Conservation (phyloP, 129 eudicot species). For the Artemisia annua region DNA sequence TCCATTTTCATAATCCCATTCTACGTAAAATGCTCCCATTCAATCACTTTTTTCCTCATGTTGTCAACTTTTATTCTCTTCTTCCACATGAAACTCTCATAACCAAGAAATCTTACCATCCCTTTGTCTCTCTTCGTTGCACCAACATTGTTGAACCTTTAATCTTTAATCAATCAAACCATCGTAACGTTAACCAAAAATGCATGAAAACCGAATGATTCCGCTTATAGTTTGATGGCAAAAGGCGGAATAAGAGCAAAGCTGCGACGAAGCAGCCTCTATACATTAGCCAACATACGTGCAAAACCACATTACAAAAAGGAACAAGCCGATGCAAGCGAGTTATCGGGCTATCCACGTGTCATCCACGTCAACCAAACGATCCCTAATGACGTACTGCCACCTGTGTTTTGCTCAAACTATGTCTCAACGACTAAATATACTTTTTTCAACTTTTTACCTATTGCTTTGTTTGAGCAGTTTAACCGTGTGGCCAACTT, state of each 20-base stretch:
- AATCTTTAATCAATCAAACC: slow-evolving; percentile 5
- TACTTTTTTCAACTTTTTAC: slow-evolving; percentile 55
- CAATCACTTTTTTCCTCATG: slow-evolving; percentile 11
- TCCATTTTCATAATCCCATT: neutral
- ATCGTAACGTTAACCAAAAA: slow-evolving; percentile 4
- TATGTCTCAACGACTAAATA: slow-evolving; percentile 74
- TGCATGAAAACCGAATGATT: neutral
- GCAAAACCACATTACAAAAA: slow-evolving; percentile 34
- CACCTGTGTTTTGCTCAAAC: slow-evolving; percentile 42
- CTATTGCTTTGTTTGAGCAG: slow-evolving; percentile 67
- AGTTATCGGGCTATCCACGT: slow-evolving; percentile 48
- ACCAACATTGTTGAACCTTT: slow-evolving; percentile 13
- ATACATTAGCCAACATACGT: slow-evolving; percentile 53
- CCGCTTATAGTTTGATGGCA: slow-evolving; percentile 29
- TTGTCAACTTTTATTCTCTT: slow-evolving; percentile 1
- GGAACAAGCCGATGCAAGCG: slow-evolving; percentile 14
- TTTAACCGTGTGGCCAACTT: slow-evolving; percentile 74
- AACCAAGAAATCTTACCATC: slow-evolving; percentile 21
- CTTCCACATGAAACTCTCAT: slow-evolving; percentile 24
- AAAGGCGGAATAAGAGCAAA: slow-evolving; percentile 44
- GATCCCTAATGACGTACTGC: slow-evolving; percentile 26
- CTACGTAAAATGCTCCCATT: slow-evolving; percentile 23
- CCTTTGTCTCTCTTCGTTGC: neutral
- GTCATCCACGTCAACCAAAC: slow-evolving; percentile 51
- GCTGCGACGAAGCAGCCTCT: slow-evolving; percentile 62